Conservation (phyloP, 192 early-diverging fungal species). For the Dimargaris cristalligena region DNA sequence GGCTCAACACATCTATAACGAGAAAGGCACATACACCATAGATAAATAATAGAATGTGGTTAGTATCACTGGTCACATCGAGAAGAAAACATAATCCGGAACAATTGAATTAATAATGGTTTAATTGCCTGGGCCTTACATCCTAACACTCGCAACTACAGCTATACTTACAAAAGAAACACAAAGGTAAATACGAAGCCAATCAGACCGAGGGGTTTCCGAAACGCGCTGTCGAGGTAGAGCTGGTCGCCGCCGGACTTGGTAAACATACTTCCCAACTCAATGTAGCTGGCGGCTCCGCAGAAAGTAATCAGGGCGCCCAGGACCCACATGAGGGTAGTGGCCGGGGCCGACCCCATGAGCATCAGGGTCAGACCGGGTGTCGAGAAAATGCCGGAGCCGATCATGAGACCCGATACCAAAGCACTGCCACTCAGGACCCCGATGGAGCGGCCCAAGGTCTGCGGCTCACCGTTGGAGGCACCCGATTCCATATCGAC, state of each 20-base stretch:
- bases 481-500: no score
- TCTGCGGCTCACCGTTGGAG: no score
- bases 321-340: conserved; percentile 25
- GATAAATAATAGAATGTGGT: neutral
- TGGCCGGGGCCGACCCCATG: conserved; percentile 18
- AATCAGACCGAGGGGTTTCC: conserved; percentile 26
- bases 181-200: conserved; percentile 28
- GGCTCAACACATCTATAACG: conserved; percentile 20
- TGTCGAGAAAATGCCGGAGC: conserved; percentile 27
- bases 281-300: conserved; percentile 27
- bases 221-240: conserved; percentile 36
- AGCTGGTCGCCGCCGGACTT: conserved; percentile 42
- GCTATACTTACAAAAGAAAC: conserved; percentile 13
- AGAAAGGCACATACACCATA: no score
- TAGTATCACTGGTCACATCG: neutral
- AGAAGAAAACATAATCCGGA: conserved; percentile 1
- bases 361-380: conserved; percentile 20
- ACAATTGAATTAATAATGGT: neutral
- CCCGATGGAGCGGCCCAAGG: no score
- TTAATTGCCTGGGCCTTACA: neutral
- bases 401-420: conserved; percentile 28
- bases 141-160: neutral
- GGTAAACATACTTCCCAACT: conserved; percentile 34
- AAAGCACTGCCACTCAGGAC: conserved; percentile 28
- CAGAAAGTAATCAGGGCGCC: conserved; percentile 22